Evolutionary conservation across 495 filamentous ascomycete species (phyloP).

Genomic region (Penicillium longicatenatum): DNA sequence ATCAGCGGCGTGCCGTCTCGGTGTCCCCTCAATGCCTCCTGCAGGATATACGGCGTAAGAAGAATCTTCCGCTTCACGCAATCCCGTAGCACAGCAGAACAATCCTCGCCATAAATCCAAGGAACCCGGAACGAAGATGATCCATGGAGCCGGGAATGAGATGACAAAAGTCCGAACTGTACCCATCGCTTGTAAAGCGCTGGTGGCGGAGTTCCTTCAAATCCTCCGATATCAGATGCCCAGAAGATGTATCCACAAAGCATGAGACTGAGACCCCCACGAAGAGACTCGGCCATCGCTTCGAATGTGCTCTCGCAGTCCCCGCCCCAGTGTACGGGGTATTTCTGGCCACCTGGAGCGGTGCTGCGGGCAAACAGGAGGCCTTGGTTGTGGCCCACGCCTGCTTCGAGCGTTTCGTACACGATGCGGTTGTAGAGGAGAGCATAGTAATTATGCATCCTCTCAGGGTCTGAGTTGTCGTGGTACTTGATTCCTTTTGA

Average conservation of each 20-base stretch:
- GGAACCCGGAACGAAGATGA: slow-evolving; percentile 69
- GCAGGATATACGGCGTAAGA: slow-evolving; percentile 63
- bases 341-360: slow-evolving; percentile 66
- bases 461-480: slow-evolving; percentile 56
- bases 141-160: slow-evolving; percentile 68
- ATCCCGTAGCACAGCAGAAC: slow-evolving; percentile 55
- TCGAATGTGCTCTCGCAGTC: slow-evolving; percentile 74
- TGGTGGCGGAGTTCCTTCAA: slow-evolving; percentile 66
- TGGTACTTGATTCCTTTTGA: slow-evolving; percentile 60
- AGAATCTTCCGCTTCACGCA: slow-evolving; percentile 64
- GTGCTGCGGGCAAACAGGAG: slow-evolving; percentile 70
- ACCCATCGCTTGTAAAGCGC: slow-evolving; percentile 79
- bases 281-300: slow-evolving; percentile 72
- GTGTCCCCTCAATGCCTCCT: slow-evolving; percentile 52
- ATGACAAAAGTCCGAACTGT: slow-evolving; percentile 68
- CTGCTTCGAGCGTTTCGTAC: slow-evolving; percentile 61
- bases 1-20: slow-evolving; percentile 54
- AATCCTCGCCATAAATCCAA: slow-evolving; percentile 69
- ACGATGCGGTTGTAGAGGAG: slow-evolving; percentile 70
- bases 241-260: slow-evolving; percentile 70
- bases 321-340: slow-evolving; percentile 66
- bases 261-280: slow-evolving; percentile 67
- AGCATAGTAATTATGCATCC: slow-evolving; percentile 78
- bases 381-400: slow-evolving; percentile 59
- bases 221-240: slow-evolving; percentile 72